Base-by-base conservation (phyloP, 1,284 basidiomycete genomes). In the Xanthoconium separans region DNA sequence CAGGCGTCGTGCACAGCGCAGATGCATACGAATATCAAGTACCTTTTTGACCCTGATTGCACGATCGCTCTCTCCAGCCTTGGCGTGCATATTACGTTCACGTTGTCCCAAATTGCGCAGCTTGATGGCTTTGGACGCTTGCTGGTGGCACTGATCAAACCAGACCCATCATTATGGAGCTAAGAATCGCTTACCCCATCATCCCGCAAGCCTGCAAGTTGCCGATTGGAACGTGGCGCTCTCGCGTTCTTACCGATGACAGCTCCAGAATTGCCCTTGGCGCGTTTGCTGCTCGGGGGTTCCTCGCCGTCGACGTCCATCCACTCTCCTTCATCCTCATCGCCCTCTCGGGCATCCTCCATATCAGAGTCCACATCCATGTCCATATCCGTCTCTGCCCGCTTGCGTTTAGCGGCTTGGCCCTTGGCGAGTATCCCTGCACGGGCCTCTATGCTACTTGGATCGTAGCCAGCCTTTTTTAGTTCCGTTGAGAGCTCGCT, bases 61-160 rank as follows among this genome's bases (percentile, higher is more conserved):
- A 58, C 93, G 85, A 76, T 98, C 95, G 53, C 83, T 79, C 77
- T 98, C 95, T 59, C 91, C 91, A 42, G 93, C 94, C 69, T 89
- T 92, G 27, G 93, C 95, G 42, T 87, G 79, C 77, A 86, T 85
- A 70, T 95, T 95, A 57, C 92, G 89, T 58, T 82, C 82, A 61
- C 95, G 80, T 71, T 95, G 92, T 15, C 87, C 87, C 56, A 95
- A 81, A 64, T 91, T 89, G 58, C 91, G 88, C 50, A 97, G 77
- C 68, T 86, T 84, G 70, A 83, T 76, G 18, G 94, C 91, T 70
- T 87, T 89, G 58, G 83, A 77, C 33, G 80, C 83, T 85, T 97
- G 93, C 82, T 89, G 62, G 45, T 40, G 34, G 45, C 51, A 15
- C 8, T n/a, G n/a, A 41, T 18, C 50, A 10, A 36, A 48, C 16